Base-by-base conservation (phyloP, 176 grass and related monocot species). In the Carex scoparia region DNA sequence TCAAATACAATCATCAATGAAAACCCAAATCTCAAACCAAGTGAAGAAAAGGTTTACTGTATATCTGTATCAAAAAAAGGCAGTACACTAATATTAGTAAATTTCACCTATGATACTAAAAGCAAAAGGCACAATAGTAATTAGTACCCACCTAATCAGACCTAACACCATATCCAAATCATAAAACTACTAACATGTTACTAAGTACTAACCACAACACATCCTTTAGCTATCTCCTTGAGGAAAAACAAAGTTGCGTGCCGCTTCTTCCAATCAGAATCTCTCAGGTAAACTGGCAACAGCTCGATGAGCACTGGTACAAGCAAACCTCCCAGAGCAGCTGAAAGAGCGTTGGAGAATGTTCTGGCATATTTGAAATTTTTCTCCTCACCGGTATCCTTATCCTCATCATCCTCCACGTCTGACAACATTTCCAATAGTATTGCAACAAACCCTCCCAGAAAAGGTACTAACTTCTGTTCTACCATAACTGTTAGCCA, bases 351-450 rank as follows among this genome's bases (percentile, higher is more conserved):
- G 53, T 97, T 90, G 23, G 92, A 90, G 85, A 92, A 94, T 84
- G 91, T 92, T 83, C 94, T 92, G 0, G 92, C 92, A 14, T 23
- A 23, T 23, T 23, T 23, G 23, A 23, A 23, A 23, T 23, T 23
- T 0, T 23, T 23, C 23, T 94, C 82, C 16, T 92, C 85, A 40
- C 89, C 92, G 76, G 92, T 94, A 86, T 86, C 86, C 77, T 92
- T 92, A 23, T 97, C 94, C 62, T 88, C 83, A 1, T 97, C 94
- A 72, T 97, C 94, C 92, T 94, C 94, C 0, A 97, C 87, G 85
- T 97, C 94, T 48, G 94, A 88, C 65, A 97, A 14, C 92, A 97
- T 92, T 85, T 97, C 86, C 94, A 97, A 94, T 19, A 97, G 88
- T 84, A 97, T 92, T 2, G 91, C 89, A 49, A 97, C 92, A 44